Percentiles rank a stretch among this genome's conserved stretches.
phyloP scores from a whole-genome alignment of 768 basidiomycete genomes.

The Suillus sp. region DNA sequence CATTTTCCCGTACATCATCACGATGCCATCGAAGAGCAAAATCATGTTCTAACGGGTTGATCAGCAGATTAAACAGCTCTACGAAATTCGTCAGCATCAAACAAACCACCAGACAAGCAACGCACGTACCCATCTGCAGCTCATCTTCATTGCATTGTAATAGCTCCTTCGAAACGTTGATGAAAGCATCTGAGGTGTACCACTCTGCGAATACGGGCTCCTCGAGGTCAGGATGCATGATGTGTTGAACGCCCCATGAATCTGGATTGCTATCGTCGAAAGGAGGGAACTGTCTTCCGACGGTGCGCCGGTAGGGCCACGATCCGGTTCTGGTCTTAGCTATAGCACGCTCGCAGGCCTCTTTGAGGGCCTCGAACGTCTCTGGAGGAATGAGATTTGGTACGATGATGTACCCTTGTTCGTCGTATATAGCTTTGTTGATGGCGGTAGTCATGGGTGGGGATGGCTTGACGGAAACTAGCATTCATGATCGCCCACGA shows the following conservation, averaged over 20 bases:
- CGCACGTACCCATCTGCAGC: constrained; percentile 68
- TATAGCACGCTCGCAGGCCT: constrained; percentile 54
- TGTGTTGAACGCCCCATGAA: constrained; percentile 80
- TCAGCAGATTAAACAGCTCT: constrained; percentile 78
- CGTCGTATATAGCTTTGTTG: constrained; percentile 55
- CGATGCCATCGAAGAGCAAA: constrained; percentile 83
- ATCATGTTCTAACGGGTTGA: constrained; percentile 63
- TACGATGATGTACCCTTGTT: constrained; percentile 67
- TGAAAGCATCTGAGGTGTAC: constrained; percentile 61
- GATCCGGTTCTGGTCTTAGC: constrained; percentile 55
- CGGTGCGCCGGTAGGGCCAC: constrained; percentile 69
- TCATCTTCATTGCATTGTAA: constrained; percentile 58
- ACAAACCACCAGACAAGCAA: background rate
- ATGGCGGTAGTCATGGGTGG: constrained; percentile 4
- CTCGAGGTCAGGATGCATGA: constrained; percentile 75
- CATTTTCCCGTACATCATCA: constrained; percentile 67
- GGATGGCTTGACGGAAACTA: background rate
- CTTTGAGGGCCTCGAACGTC: constrained; percentile 42
- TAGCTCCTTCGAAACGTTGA: constrained; percentile 45
- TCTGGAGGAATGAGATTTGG: constrained; percentile 51
- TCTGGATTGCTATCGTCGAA: constrained; percentile 60
- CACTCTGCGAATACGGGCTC: constrained; percentile 63
- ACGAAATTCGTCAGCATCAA: constrained; percentile 6
- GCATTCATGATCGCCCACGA: background rate
- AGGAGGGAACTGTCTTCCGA: constrained; percentile 81